Base-by-base conservation (phyloP, 345 rosid species). In the Aethionema arabicum region DNA sequence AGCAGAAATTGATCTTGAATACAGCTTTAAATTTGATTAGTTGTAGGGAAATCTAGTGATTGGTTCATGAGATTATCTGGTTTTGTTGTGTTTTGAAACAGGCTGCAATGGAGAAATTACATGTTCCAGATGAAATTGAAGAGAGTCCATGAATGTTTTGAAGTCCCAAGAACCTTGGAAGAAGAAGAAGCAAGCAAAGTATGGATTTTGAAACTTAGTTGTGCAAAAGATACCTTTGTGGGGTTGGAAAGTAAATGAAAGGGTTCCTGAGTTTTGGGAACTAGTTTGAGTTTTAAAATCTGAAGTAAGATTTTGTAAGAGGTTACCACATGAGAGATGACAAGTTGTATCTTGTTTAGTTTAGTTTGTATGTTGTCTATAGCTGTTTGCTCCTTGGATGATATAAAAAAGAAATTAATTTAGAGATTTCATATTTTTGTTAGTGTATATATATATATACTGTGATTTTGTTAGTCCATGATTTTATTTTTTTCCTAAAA, bases 41-140 rank as follows among this genome's bases (percentile, higher is more conserved):
- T 32, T 3, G 29, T 2, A 33, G 35, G n/a, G n/a, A n/a, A 33
- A 11, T 64, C 6, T 41, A 7, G 32, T 30, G 10, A 33, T 11
- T 4, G 2, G n/a, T 37, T 7, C 11, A 21, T 15, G 12, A n/a
- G 33, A 2, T 48, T 37, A 53, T 33, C 10, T 42, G 30, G 36
- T 50, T n/a, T n/a, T 21, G 6, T 31, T n/a, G 33, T 52, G 46
- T 27, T 36, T 40, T 68, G 56, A 45, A 68, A 76, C 85, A 90
- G 99, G 96, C 99, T 72, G 96, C 95, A 65, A 93, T 93, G 35
- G 99, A 93, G 68, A 93, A 90, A 76, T 73, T 90, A 76, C 99
- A 87, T 67, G 91, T 93, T 48, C 99, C 99, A 2, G 97, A 93
- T 66, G 97, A 90, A 68, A 40, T 90, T 15, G 96, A 85, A 45